phyloP scores from a whole-genome alignment of 78 protist species.

The Dictyostelium purpureum region DNA sequence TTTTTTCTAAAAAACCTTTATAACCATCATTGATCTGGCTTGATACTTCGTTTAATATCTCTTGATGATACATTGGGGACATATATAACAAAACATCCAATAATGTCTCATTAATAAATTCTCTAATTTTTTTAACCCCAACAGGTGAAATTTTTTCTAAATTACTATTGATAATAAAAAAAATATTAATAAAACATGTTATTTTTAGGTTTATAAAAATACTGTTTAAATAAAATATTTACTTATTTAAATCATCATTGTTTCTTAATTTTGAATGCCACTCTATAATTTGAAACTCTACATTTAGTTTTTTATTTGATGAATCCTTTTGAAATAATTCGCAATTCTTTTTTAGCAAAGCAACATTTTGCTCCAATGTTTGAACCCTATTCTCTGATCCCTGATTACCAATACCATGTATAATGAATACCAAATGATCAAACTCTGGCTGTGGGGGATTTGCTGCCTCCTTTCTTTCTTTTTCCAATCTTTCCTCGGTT shows the following conservation, averaged over 20 bases:
- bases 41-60: slow-evolving; percentile 12
- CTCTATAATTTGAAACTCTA: slow-evolving; percentile 36
- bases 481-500: neutral
- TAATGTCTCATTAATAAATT: slow-evolving; percentile 17
- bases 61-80: slow-evolving; percentile 32
- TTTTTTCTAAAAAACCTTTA: neutral
- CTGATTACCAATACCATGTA: slow-evolving; percentile 44
- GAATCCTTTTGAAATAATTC: neutral
- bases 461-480: neutral
- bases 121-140: slow-evolving; percentile 12
- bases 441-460: neutral
- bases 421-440: slow-evolving; percentile 50
- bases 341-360: slow-evolving; percentile 16
- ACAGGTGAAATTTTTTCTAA: slow-evolving; percentile 23
- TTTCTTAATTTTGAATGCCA: slow-evolving; percentile 50
- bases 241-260: neutral
- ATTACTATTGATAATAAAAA: neutral
- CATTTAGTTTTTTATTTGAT: neutral
- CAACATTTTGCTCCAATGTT: slow-evolving; percentile 30
- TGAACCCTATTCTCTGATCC: neutral
- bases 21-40: neutral
- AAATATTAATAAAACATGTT: neutral
- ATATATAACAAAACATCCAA: slow-evolving; percentile 33
- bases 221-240: neutral
- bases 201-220: neutral